These are phyloP conservation scores for Fonsecaea nubica DNA, from an alignment of 2,329 filamentous ascomycete genomes.

Conservation along the genomic window DNA sequence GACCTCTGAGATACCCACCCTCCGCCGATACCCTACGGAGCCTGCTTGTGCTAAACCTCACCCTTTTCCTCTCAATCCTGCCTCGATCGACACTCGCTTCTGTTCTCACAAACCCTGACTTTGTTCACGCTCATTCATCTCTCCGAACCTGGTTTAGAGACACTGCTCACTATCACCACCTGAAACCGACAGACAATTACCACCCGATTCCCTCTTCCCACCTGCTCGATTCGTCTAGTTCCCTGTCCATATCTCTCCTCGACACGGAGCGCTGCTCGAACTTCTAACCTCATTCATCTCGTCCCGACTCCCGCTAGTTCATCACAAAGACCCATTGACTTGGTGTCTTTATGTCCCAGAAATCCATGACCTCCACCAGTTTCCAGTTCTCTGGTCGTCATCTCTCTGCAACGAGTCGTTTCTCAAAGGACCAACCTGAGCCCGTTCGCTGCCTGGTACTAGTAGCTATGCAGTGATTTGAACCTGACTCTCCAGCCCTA, in stretches of 20 bases:
- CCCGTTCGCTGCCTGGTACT: not conserved
- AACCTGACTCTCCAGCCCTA: conserved; percentile 7
- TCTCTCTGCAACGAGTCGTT: conserved; percentile 6
- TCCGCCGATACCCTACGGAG: not conserved
- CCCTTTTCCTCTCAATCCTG: conserved; percentile 14
- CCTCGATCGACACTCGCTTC: conserved; percentile 25
- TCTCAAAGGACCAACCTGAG: conserved; percentile 19
- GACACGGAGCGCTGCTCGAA: conserved; percentile 25
- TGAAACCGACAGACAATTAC: conserved; percentile 5
- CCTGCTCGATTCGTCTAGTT: conserved; percentile 11
- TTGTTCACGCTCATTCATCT: conserved; percentile 10
- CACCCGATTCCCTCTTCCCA: not conserved
- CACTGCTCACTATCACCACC: conserved; percentile 3
- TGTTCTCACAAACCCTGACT: conserved; percentile 8
- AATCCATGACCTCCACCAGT: conserved; percentile 33
- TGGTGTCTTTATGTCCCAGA: conserved; percentile 33
- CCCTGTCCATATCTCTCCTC: conserved; percentile 9
- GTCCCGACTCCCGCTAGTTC: conserved; percentile 7
- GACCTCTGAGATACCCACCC: conserved; percentile 15
- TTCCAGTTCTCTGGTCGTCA: conserved; percentile 16
- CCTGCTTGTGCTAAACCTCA: conserved; percentile 7
- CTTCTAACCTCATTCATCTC: conserved; percentile 17
- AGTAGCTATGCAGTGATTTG: conserved; percentile 25
- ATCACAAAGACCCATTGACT: conserved; percentile 34
- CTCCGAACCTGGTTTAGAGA: conserved; percentile 6